phyloP scores from a whole-genome alignment of 116 monocot species.

The Papilionanthe hybrid region DNA sequence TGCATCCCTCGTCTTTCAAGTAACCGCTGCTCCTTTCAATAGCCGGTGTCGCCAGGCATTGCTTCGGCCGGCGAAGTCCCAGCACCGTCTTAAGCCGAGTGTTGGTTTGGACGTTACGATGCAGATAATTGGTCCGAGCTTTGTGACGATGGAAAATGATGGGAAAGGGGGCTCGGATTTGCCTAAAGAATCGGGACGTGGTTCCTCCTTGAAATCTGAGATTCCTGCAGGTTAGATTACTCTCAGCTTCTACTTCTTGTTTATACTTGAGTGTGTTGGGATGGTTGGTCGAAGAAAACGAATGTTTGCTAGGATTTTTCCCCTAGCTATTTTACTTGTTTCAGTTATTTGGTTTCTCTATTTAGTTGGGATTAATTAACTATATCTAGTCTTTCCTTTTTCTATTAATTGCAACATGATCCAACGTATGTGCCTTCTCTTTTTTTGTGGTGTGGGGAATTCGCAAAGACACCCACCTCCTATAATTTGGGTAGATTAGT shows the following conservation, averaged over 20 bases:
- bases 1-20: no score
- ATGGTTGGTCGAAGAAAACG: not conserved
- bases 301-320: not conserved
- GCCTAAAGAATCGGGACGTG: conserved; percentile 2
- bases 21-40: no score
- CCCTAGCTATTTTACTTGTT: not conserved
- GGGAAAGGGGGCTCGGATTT: conserved; percentile 7
- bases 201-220: conserved; percentile 26
- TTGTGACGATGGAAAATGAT: not conserved
- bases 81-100: not conserved
- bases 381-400: not conserved
- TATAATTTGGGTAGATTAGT: no score
- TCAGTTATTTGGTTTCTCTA: not conserved
- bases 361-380: not conserved
- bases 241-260: not conserved
- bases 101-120: not conserved
- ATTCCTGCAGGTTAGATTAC: conserved; percentile 24
- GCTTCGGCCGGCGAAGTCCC: no score
- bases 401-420: not conserved
- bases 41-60: no score
- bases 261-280: not conserved
- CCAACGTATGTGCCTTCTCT: not conserved
- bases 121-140: not conserved
- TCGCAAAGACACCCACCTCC: no score
- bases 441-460: not conserved